These are phyloP conservation scores for Alternaria conjuncta DNA, from an alignment of 2,329 filamentous ascomycete genomes.

Conservation along the genomic window DNA sequence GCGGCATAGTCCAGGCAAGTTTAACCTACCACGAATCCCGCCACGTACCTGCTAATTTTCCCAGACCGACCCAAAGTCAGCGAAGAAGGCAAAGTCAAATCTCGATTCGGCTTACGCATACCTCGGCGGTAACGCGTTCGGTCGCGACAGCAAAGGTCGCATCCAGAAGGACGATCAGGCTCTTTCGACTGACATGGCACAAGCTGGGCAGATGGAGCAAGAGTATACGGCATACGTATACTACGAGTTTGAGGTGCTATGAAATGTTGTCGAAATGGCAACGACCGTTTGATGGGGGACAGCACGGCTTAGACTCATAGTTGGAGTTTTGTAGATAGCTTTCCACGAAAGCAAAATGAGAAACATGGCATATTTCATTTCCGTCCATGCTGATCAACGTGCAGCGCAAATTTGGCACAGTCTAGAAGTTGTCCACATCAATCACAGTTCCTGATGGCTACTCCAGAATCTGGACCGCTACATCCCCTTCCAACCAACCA, in stretches of 20 bases:
- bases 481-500: background rate
- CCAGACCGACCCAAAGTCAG: slow-evolving; percentile 81
- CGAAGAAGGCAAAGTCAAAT: slow-evolving; percentile 70
- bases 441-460: too few species aligned
- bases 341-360: background rate
- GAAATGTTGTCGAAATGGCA: background rate
- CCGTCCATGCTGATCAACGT: too few species aligned
- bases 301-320: background rate
- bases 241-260: slow-evolving; percentile 84
- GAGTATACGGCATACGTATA: slow-evolving; percentile 98
- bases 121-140: slow-evolving; percentile 92
- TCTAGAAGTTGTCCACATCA: too few species aligned
- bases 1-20: slow-evolving; percentile 78
- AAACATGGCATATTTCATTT: background rate
- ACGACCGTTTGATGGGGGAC: background rate
- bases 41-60: slow-evolving; percentile 1
- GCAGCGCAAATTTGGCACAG: too few species aligned
- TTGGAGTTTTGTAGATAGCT: background rate
- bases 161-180: slow-evolving; percentile 87
- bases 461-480: too few species aligned
- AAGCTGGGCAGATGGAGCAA: slow-evolving; percentile 71
- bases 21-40: background rate
- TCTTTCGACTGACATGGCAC: slow-evolving; percentile 81
- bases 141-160: slow-evolving; percentile 89
- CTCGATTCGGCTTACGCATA: slow-evolving; percentile 89